Evolutionary conservation across 345 rosid species (phyloP).

Genomic region (Corymbia maculata): DNA sequence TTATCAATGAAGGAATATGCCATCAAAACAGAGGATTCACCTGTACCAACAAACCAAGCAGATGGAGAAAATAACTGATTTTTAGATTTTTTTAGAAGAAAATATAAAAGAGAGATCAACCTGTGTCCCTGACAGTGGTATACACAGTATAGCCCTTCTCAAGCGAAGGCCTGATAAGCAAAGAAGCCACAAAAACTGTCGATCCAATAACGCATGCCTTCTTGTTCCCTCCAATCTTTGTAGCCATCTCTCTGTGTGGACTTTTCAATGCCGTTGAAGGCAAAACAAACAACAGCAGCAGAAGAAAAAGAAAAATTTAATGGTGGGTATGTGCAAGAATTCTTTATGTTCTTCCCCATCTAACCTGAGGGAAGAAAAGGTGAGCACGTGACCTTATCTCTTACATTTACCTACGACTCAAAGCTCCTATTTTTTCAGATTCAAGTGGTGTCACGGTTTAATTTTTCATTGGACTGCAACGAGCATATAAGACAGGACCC

Average conservation of each 20-base stretch:
- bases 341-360: not conserved
- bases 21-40: not conserved
- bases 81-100: not conserved
- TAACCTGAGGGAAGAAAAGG: not conserved
- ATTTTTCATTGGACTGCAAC: no score
- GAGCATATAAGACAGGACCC: not conserved
- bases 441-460: not conserved
- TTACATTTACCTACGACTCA: slow-evolving; percentile 2
- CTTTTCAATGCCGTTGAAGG: no score
- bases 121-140: no score
- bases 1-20: not conserved
- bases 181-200: not conserved
- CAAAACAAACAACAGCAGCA: no score
- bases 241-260: no score
- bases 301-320: no score
- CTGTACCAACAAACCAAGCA: not conserved
- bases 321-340: no score
- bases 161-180: not conserved
- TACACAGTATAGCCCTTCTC: not conserved
- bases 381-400: slow-evolving; percentile 16
- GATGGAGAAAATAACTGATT: not conserved
- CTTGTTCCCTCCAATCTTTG: not conserved
- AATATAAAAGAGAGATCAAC: no score
- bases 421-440: not conserved
- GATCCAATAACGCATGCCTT: not conserved